Conservation (phyloP, 306 rosid genomes). For the Cucumis melo region DNA sequence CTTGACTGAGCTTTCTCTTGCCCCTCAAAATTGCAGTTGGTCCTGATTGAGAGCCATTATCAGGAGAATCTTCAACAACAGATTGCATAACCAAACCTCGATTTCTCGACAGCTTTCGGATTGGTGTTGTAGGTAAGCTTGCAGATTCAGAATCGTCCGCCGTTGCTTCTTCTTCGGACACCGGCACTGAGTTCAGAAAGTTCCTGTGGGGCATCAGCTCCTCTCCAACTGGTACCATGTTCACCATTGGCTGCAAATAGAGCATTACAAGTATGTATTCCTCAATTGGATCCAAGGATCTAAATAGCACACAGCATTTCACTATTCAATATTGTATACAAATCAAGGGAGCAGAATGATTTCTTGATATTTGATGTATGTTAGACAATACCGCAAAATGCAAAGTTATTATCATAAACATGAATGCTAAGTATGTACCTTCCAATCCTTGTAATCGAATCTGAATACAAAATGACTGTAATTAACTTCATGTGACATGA, state of each 20-base stretch:
- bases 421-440: constrained; percentile 29
- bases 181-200: constrained; percentile 3
- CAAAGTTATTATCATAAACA: neutral
- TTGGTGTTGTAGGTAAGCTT: constrained; percentile 32
- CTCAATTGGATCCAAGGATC: neutral
- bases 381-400: neutral
- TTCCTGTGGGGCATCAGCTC: constrained; percentile 63
- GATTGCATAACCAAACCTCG: constrained; percentile 37
- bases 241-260: constrained; percentile 48
- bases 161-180: constrained; percentile 14
- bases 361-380: neutral
- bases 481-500: constrained; percentile 35
- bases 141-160: constrained; percentile 11
- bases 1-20: constrained; percentile 27
- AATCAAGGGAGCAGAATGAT: neutral
- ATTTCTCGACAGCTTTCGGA: constrained; percentile 48
- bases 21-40: constrained; percentile 32
- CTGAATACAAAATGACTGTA: constrained; percentile 70
- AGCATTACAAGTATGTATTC: neutral
- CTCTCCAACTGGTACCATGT: constrained; percentile 37
- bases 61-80: constrained; percentile 45
- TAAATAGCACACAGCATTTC: neutral
- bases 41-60: constrained; percentile 10
- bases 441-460: constrained; percentile 73
- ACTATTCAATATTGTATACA: neutral